Evolutionary conservation across 2,329 filamentous ascomycete genomes (phyloP).

Genomic region (Penicillium sclerotigenum): DNA sequence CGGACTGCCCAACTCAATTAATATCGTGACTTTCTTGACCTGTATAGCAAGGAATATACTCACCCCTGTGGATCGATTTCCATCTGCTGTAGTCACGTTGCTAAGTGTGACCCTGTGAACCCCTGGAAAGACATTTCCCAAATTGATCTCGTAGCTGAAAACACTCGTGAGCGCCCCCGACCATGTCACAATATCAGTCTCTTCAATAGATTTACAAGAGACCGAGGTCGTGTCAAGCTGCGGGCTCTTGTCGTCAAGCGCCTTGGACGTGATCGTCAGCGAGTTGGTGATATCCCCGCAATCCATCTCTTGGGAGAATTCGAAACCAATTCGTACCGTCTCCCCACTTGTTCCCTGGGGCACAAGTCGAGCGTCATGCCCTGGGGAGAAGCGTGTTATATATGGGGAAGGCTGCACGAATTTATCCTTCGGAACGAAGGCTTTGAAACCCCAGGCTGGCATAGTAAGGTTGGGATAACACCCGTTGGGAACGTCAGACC

Average conservation of each 20-base stretch:
- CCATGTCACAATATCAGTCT: conserved; percentile 52
- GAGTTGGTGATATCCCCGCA: conserved; percentile 53
- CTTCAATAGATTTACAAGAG: conserved; percentile 44
- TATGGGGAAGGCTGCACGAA: conserved; percentile 50
- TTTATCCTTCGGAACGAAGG: conserved; percentile 60
- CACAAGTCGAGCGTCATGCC: conserved; percentile 41
- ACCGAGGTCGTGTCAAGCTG: conserved; percentile 46
- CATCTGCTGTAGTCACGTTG: conserved; percentile 48
- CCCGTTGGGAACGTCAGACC: conserved; percentile 55
- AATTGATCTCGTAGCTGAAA: conserved; percentile 41
- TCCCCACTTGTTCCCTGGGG: not conserved
- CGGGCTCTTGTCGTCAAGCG: conserved; percentile 41
- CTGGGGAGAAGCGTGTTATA: conserved; percentile 40
- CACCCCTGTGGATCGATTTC: conserved; percentile 44
- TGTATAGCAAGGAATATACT: not conserved
- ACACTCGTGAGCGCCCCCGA: conserved; percentile 56
- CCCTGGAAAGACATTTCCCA: conserved; percentile 36
- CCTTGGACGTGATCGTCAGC: conserved; percentile 53
- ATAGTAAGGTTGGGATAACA: conserved; percentile 46
- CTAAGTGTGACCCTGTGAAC: conserved; percentile 57
- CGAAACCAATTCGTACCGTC: conserved; percentile 32
- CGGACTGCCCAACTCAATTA: conserved; percentile 35
- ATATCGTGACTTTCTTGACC: not conserved
- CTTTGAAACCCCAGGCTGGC: conserved; percentile 55
- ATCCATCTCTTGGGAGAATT: conserved; percentile 61